Evolutionary conservation across 2,329 filamentous ascomycete species (phyloP).

Genomic region (Exophiala phaeomuriformis): DNA sequence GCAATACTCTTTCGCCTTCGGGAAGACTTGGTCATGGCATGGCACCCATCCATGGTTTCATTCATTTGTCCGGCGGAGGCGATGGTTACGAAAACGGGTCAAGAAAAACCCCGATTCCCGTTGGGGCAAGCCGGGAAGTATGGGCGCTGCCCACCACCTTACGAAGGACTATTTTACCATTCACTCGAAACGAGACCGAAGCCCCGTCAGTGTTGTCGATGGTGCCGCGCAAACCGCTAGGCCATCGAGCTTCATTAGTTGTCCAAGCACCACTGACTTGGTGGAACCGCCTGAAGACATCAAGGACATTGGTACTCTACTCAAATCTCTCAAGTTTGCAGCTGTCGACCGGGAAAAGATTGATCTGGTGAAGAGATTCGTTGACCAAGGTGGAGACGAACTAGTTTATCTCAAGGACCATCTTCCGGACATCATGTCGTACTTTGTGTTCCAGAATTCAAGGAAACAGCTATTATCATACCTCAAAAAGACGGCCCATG

Average conservation of each 20-base stretch:
- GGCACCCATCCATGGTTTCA: conserved; percentile 83
- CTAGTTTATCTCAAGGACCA: conserved; percentile 65
- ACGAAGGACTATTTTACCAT: conserved; percentile 76
- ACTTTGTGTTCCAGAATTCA: conserved; percentile 85
- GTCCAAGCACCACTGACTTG: conserved; percentile 36
- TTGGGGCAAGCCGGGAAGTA: conserved; percentile 28
- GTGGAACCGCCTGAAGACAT: conserved; percentile 49
- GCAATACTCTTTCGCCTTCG: conserved; percentile 91
- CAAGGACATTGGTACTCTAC: conserved; percentile 59
- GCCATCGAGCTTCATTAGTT: conserved; percentile 30
- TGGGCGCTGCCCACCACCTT: conserved; percentile 56
- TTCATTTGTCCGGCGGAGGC: conserved; percentile 81
- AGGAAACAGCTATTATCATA: conserved; percentile 66
- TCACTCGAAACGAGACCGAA: conserved; percentile 47
- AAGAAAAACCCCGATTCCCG: conserved; percentile 46
- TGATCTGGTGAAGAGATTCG: conserved; percentile 71
- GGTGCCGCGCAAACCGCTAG: conserved; percentile 27
- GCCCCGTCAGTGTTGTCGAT: conserved; percentile 36
- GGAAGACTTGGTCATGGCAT: conserved; percentile 72
- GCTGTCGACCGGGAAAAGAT: conserved; percentile 89
- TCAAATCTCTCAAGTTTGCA: conserved; percentile 59
- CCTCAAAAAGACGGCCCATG: conserved; percentile 58
- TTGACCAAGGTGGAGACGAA: conserved; percentile 69
- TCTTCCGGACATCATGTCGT: conserved; percentile 78
- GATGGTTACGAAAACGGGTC: conserved; percentile 77